Evolutionary conservation across 495 filamentous ascomycete genomes (phyloP).

Genomic region (Aspergillus homomorphus): DNA sequence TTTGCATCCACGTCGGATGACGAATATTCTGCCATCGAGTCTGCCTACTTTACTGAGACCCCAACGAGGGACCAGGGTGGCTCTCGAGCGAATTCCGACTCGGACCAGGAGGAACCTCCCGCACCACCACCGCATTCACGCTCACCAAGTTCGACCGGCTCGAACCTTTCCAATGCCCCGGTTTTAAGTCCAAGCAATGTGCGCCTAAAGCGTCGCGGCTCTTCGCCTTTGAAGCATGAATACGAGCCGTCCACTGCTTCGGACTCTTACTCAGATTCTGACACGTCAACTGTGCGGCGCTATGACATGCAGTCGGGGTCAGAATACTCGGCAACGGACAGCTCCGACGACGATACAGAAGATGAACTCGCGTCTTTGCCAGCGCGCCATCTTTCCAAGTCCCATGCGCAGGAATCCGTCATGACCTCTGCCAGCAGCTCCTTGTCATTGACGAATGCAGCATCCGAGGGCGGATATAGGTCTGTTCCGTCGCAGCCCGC

Average conservation of each 20-base stretch:
- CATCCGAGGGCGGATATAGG: slow-evolving; percentile 63
- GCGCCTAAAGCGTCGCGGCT: slow-evolving; percentile 65
- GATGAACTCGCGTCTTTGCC: slow-evolving; percentile 36
- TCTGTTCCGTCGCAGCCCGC: slow-evolving; percentile 52
- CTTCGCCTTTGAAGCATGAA: slow-evolving; percentile 96
- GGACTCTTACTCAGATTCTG: slow-evolving; percentile 50
- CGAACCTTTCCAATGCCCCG: slow-evolving; percentile 51
- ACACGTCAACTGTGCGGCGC: slow-evolving; percentile 50
- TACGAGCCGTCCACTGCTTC: slow-evolving; percentile 89
- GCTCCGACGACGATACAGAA: slow-evolving; percentile 57
- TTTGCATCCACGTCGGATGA: slow-evolving; percentile 26
- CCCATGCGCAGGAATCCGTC: slow-evolving; percentile 27
- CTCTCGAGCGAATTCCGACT: slow-evolving; percentile 30
- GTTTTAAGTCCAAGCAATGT: slow-evolving; percentile 41
- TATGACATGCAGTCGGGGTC: slow-evolving; percentile 48
- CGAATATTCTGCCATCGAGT: slow-evolving; percentile 35
- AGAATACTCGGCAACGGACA: slow-evolving; percentile 40
- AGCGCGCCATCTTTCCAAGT: slow-evolving; percentile 17
- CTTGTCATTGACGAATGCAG: slow-evolving; percentile 71
- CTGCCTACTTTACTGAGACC: slow-evolving; percentile 26
- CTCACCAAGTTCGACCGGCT: slow-evolving; percentile 43
- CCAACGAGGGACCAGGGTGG: slow-evolving; percentile 35
- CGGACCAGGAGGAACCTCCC: slow-evolving; percentile 34
- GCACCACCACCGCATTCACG: slow-evolving; percentile 54
- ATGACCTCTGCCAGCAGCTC: slow-evolving; percentile 44